These are phyloP conservation scores for Russula vinacea DNA, from an alignment of 768 basidiomycete species.

Conservation along the genomic window DNA sequence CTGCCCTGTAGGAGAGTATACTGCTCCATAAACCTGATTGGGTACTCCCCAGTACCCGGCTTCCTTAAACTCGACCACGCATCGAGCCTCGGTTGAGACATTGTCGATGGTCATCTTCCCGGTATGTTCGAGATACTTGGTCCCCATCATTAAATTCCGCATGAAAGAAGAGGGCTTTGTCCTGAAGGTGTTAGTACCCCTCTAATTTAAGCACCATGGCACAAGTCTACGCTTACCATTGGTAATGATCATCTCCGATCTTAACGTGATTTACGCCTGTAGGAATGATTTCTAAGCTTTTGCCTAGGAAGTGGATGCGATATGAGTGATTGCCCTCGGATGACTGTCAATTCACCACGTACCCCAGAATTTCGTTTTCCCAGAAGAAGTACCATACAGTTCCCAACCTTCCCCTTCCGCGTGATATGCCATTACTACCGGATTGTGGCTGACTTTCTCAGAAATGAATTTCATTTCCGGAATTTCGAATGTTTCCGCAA, in stretches of 20 bases:
- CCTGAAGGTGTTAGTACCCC: constrained; percentile 44
- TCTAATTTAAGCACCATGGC: background rate
- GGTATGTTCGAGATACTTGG: constrained; percentile 84
- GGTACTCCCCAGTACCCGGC: constrained; percentile 79
- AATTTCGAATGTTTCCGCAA: constrained; percentile 87
- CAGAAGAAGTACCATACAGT: constrained; percentile 69
- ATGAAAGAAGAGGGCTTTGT: constrained; percentile 85
- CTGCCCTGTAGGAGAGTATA: constrained; percentile 53
- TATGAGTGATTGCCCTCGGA: constrained; percentile 30
- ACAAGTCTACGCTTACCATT: constrained; percentile 51
- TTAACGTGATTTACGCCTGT: constrained; percentile 65
- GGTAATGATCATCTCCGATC: constrained; percentile 64
- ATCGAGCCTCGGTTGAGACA: constrained; percentile 49
- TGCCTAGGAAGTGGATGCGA: constrained; percentile 48
- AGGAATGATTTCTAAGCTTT: constrained; percentile 84
- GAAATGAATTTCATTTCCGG: constrained; percentile 75
- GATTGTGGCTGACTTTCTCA: constrained; percentile 85
- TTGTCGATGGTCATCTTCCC: constrained; percentile 79
- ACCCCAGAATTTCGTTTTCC: constrained; percentile 92
- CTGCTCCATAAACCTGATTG: constrained; percentile 64
- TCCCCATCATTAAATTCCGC: constrained; percentile 85
- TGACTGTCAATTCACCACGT: constrained; percentile 35
- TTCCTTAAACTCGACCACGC: constrained; percentile 82
- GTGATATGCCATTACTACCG: constrained; percentile 80
- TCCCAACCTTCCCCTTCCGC: constrained; percentile 79